Conservation (phyloP, 2,329 filamentous ascomycete genomes). For the Ascochyta pisi region DNA sequence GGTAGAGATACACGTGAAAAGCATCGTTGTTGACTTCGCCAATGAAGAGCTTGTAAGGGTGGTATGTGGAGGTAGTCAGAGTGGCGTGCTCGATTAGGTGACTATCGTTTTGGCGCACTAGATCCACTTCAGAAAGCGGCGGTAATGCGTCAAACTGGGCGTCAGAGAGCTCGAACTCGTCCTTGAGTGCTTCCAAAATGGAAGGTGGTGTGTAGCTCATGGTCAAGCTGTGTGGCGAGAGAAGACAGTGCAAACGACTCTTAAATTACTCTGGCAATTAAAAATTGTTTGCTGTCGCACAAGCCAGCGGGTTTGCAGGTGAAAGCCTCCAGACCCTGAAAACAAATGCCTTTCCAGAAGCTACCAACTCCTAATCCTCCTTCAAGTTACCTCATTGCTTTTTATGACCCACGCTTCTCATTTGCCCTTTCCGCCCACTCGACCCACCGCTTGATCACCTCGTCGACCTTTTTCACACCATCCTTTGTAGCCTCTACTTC, state of each 20-base stretch:
- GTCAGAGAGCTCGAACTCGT: not conserved
- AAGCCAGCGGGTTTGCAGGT: not conserved
- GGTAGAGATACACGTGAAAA: not conserved
- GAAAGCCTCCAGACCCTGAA: not conserved
- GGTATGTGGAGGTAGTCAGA: not conserved
- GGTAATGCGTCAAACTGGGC: not conserved
- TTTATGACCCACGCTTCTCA: not conserved
- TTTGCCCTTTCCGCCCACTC: conserved; percentile 71
- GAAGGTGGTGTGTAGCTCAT: not conserved
- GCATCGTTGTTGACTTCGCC: not conserved
- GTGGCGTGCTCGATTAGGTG: not conserved
- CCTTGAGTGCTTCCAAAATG: not conserved
- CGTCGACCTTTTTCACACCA: conserved; percentile 72
- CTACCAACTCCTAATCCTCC: not conserved
- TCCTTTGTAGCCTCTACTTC: conserved; percentile 78
- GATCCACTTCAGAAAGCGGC: not conserved
- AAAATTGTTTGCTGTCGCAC: not conserved
- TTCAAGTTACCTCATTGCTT: not conserved
- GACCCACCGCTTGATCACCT: conserved; percentile 83
- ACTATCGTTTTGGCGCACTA: not conserved
- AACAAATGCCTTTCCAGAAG: not conserved
- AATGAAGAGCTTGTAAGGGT: not conserved
- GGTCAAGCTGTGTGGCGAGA: not conserved
- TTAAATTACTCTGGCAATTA: not conserved
- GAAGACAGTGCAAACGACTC: no score